These are phyloP conservation scores for Calcarisporium arbuscula DNA, from an alignment of 2,329 filamentous ascomycete species.

Conservation along the genomic window DNA sequence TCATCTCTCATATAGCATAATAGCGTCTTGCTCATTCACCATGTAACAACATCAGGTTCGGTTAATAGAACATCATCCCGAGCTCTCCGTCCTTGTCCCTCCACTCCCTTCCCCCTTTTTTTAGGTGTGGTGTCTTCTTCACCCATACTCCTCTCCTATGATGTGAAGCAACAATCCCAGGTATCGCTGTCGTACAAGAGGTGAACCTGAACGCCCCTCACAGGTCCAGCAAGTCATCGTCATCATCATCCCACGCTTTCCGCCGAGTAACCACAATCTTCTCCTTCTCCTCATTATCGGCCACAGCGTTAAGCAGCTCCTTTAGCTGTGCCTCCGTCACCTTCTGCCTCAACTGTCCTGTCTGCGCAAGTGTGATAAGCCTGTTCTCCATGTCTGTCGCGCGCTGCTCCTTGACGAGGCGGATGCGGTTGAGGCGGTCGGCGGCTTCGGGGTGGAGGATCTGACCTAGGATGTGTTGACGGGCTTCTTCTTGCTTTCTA, in stretches of 20 bases:
- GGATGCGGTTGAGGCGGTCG: constrained; percentile 88
- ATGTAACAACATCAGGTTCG: too few relatives aligned
- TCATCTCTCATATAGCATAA: too few relatives aligned
- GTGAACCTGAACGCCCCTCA: too few relatives aligned
- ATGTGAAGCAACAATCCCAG: too few relatives aligned
- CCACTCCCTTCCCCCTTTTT: too few relatives aligned
- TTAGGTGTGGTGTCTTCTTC: constrained; percentile 3
- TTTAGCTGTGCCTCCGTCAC: constrained; percentile 92
- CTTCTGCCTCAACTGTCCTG: constrained; percentile 78
- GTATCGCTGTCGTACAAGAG: too few relatives aligned
- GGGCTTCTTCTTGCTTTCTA: constrained; percentile 59
- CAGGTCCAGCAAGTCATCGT: constrained; percentile 67
- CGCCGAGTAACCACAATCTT: constrained; percentile 83
- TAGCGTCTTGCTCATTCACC: too few relatives aligned
- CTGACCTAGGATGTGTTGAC: constrained; percentile 73
- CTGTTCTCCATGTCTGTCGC: constrained; percentile 88
- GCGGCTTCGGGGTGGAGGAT: constrained; percentile 93
- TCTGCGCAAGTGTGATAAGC: constrained; percentile 83
- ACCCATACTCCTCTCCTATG: too few relatives aligned
- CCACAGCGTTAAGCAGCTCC: constrained; percentile 77
- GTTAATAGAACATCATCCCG: too few relatives aligned
- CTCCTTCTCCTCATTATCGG: constrained; percentile 70
- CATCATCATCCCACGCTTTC: constrained; percentile 80
- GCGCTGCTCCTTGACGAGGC: constrained; percentile 88
- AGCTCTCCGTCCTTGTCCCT: too few relatives aligned